A percentile compares a stretch with the other conserved stretches of the same genome.
phyloP scores from a whole-genome alignment of 805 yeast species.

The Lipomyces spencermartinsiae region DNA sequence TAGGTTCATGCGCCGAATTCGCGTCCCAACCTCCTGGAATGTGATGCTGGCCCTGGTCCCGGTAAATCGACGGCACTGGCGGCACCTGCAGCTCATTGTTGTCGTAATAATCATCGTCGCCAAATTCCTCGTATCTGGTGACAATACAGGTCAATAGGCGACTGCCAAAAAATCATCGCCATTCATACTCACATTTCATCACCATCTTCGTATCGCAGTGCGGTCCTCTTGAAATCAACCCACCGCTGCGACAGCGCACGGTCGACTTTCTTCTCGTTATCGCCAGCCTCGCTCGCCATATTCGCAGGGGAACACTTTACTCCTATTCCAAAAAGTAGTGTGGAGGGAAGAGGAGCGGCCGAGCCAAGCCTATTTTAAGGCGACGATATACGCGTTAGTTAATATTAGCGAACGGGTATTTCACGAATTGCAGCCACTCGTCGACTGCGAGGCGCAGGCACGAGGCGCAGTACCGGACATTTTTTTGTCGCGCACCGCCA shows the following conservation, averaged over 20 bases:
- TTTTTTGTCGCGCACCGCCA: too few relatives aligned
- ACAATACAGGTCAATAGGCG: background rate
- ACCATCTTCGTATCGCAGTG: background rate
- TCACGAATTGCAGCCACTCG: too few relatives aligned
- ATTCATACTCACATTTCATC: constrained; percentile 1
- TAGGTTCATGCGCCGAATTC: background rate
- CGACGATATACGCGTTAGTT: background rate
- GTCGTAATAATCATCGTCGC: background rate
- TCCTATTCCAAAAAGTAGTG: background rate
- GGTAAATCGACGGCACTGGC: background rate
- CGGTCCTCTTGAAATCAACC: constrained; percentile 3
- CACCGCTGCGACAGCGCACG: background rate
- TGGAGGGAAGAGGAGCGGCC: background rate
- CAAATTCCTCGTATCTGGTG: background rate
- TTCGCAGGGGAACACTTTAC: background rate
- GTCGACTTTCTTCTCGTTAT: background rate
- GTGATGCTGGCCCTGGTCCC: background rate
- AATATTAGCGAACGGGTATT: too few relatives aligned
- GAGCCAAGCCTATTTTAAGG: background rate
- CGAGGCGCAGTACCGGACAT: too few relatives aligned
- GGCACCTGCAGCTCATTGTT: background rate
- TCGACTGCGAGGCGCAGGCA: too few relatives aligned
- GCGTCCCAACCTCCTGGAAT: constrained; percentile 17
- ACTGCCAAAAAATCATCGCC: background rate
- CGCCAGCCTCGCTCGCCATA: background rate